Conservation (phyloP, 306 rosid species). For the Castanopsis chinensis region DNA sequence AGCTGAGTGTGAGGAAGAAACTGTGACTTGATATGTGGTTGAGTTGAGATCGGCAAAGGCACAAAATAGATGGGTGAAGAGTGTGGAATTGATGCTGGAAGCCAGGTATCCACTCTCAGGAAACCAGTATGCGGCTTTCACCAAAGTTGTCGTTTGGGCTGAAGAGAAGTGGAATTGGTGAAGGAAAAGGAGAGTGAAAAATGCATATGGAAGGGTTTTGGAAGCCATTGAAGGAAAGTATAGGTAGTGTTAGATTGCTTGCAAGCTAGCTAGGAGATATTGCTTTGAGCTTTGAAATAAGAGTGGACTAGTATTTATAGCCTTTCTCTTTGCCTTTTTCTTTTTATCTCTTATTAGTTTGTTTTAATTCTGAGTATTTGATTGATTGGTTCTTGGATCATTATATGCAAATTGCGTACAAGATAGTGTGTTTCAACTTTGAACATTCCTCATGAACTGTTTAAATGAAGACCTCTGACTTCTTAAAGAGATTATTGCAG, state of each 20-base stretch:
- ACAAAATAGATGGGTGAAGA: conserved; percentile 65
- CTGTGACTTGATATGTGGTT: conserved; percentile 26
- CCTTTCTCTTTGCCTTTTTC: too few relatives aligned
- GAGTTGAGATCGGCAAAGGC: conserved; percentile 47
- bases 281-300: background rate
- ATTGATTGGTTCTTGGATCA: too few relatives aligned
- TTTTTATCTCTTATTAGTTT: too few relatives aligned
- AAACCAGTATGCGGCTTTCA: conserved; percentile 40
- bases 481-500: too few relatives aligned
- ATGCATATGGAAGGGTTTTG: conserved; percentile 15
- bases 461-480: too few relatives aligned
- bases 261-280: background rate
- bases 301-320: background rate
- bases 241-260: too few relatives aligned
- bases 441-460: too few relatives aligned
- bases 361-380: too few relatives aligned
- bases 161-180: conserved; percentile 21
- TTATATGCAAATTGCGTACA: too few relatives aligned
- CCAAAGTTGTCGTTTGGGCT: conserved; percentile 19
- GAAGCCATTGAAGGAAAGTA: conserved; percentile 30
- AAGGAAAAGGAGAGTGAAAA: conserved; percentile 18
- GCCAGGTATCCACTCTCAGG: conserved; percentile 28
- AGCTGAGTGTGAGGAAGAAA: conserved; percentile 25
- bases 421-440: too few relatives aligned
- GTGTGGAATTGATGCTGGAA: conserved; percentile 43